phyloP scores from a whole-genome alignment of 1,284 basidiomycete species.

The Naganishia sp. region DNA sequence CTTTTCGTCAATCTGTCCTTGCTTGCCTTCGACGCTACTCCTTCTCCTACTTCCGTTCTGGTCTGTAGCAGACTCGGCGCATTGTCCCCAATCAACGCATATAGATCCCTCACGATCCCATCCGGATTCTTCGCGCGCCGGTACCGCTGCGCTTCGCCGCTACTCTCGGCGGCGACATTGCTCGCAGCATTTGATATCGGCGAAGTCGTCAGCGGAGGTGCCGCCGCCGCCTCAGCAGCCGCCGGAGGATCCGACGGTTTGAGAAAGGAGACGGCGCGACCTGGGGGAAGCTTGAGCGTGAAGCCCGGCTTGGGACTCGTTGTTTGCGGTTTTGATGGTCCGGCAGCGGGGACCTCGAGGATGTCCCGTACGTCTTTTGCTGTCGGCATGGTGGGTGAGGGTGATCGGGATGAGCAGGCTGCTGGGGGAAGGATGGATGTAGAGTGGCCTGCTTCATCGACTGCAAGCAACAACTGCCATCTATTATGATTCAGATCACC shows the following conservation, averaged over 20 bases:
- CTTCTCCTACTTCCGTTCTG: slow-evolving; percentile 48
- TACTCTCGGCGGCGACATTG: background rate
- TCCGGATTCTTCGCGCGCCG: slow-evolving; percentile 13
- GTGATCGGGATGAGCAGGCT: background rate
- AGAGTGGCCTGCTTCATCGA: too few relatives aligned
- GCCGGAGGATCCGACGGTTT: background rate
- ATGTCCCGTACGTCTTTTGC: slow-evolving; percentile 76
- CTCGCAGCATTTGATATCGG: too few relatives aligned
- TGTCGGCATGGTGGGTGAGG: slow-evolving; percentile 54
- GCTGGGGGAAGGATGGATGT: background rate
- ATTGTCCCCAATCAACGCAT: slow-evolving; percentile 88
- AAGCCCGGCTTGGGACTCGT: slow-evolving; percentile 48
- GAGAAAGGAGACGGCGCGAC: slow-evolving; percentile 14
- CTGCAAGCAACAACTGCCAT: too few relatives aligned
- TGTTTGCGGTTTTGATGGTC: slow-evolving; percentile 38
- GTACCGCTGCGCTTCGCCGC: background rate
- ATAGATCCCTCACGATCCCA: slow-evolving; percentile 90
- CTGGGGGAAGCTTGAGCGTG: slow-evolving; percentile 45
- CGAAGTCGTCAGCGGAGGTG: too few relatives aligned
- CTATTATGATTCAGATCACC: too few relatives aligned
- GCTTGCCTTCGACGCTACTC: slow-evolving; percentile 63
- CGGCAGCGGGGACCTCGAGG: slow-evolving; percentile 60
- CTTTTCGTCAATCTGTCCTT: slow-evolving; percentile 64
- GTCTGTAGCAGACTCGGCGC: slow-evolving; percentile 69
- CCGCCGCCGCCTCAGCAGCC: background rate